These are phyloP conservation scores for Colletotrichum sp. DNA, from an alignment of 2,329 filamentous ascomycete genomes.

Conservation along the genomic window DNA sequence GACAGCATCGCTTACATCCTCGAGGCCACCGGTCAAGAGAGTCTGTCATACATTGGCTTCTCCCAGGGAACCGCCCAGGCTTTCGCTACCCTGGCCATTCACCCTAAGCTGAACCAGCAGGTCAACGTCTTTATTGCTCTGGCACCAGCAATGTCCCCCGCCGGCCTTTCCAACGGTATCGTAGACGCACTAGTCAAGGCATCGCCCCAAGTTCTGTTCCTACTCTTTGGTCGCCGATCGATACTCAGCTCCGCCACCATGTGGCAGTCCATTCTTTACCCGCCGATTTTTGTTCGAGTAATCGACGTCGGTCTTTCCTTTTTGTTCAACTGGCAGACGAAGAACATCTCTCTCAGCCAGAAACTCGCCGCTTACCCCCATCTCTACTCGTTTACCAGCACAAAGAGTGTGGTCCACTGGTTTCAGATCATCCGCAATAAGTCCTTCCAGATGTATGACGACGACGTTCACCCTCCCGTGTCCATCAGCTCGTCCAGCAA, in stretches of 20 bases:
- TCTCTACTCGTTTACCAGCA: slow-evolving; percentile 95
- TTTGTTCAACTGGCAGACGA: slow-evolving; percentile 87
- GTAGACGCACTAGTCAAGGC: slow-evolving; percentile 94
- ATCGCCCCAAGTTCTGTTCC: slow-evolving; percentile 88
- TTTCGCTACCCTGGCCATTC: slow-evolving; percentile 90
- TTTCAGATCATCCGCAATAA: slow-evolving; percentile 98
- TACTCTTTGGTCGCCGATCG: slow-evolving; percentile 89
- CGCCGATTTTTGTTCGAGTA: slow-evolving; percentile 86
- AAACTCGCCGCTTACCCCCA: slow-evolving; percentile 96
- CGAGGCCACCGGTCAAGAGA: slow-evolving; percentile 79
- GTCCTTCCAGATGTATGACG: slow-evolving; percentile 98
- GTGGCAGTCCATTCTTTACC: slow-evolving; percentile 97
- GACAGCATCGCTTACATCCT: slow-evolving; percentile 94
- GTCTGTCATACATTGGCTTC: slow-evolving; percentile 95
- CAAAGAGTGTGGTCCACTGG: slow-evolving; percentile 98
- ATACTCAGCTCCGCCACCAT: slow-evolving; percentile 93
- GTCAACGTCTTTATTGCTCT: slow-evolving; percentile 96
- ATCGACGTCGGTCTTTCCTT: slow-evolving; percentile 85
- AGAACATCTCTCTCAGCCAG: slow-evolving; percentile 84
- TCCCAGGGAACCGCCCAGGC: slow-evolving; percentile 97
- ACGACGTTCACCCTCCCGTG: slow-evolving; percentile 83
- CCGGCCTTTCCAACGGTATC: slow-evolving; percentile 85
- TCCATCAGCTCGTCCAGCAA: slow-evolving; percentile 74
- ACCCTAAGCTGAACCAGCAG: slow-evolving; percentile 89
- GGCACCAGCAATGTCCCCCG: slow-evolving; percentile 94